A percentile compares a stretch with the other conserved stretches of the same genome.
phyloP scores from a whole-genome alignment of 441 rosid genomes.

The Corymbia calophylla region DNA sequence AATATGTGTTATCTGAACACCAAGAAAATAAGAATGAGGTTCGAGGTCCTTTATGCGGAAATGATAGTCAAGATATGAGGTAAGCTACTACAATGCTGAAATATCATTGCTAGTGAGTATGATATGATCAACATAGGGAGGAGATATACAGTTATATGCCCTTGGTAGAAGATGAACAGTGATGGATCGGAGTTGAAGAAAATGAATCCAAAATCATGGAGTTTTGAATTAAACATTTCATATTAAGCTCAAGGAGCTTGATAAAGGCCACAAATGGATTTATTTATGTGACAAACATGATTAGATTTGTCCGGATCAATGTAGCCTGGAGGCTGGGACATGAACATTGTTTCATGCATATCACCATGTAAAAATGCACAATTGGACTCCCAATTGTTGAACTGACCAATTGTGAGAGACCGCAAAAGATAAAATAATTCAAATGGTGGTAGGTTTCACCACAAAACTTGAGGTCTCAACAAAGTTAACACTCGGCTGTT shows the following conservation, averaged over 20 bases:
- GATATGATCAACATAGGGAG: too few species aligned
- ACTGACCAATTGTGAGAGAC: background rate
- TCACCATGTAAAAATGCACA: background rate
- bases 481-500: background rate
- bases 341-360: background rate
- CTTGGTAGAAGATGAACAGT: background rate
- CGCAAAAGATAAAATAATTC: background rate
- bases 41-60: background rate
- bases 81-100: background rate
- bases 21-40: background rate
- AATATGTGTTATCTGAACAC: too few species aligned
- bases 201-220: background rate
- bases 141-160: fast-evolving
- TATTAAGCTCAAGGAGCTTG: background rate
- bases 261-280: background rate
- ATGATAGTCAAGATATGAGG: background rate
- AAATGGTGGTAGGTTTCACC: background rate
- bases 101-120: fast-evolving
- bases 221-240: background rate
- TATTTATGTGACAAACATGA: background rate
- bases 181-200: background rate
- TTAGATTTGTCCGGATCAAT: background rate
- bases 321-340: background rate
- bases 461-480: fast-evolving
- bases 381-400: background rate